Percentiles rank a stretch among this genome's conserved stretches.
Conservation (phyloP, 192 early-diverging fungal species). For the Lobulomyces angularis region DNA sequence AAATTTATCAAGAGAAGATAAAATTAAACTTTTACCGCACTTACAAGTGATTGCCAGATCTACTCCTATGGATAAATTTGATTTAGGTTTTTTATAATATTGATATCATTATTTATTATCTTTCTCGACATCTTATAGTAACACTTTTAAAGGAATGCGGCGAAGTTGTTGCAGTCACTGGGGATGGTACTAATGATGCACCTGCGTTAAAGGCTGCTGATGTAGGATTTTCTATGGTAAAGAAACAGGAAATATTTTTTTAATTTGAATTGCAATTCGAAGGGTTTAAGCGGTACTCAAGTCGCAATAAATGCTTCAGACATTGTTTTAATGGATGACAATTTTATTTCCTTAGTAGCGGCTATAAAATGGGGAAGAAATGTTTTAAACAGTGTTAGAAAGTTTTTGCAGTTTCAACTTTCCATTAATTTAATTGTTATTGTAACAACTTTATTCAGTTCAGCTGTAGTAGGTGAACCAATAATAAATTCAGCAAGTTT, state of each 20-base stretch:
- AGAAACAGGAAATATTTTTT: too few species aligned
- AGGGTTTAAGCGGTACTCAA: neutral
- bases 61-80: neutral
- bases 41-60: neutral
- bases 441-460: neutral
- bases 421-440: conserved; percentile 43
- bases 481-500: neutral
- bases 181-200: conserved; percentile 86
- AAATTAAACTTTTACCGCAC: neutral
- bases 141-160: conserved; percentile 33
- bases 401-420: conserved; percentile 78
- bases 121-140: neutral
- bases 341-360: conserved; percentile 68
- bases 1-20: neutral
- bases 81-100: too few species aligned
- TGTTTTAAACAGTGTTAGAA: conserved; percentile 72
- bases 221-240: conserved; percentile 83
- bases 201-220: conserved; percentile 85
- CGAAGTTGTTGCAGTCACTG: conserved; percentile 69
- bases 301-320: conserved; percentile 24
- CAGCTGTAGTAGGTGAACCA: too few species aligned
- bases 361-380: conserved; percentile 69
- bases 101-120: neutral
- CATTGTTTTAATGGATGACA: conserved; percentile 76
- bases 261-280: neutral